phyloP scores from a whole-genome alignment of 2,329 filamentous ascomycete species.

The Basipetospora sp. region DNA sequence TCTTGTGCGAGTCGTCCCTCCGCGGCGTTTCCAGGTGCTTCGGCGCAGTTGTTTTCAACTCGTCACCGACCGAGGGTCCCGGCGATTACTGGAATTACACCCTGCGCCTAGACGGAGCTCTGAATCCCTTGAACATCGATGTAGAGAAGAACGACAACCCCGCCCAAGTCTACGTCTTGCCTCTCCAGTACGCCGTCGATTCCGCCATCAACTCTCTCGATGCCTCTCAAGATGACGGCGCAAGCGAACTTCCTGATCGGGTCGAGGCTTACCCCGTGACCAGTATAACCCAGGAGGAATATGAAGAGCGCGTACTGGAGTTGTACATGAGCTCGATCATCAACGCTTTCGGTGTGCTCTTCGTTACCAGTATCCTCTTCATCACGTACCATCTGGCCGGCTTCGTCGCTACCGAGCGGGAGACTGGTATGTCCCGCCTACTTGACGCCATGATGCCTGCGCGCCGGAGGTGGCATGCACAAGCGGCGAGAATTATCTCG shows the following conservation, averaged over 20 bases:
- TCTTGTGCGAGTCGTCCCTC: constrained; percentile 47
- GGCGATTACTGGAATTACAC: constrained; percentile 73
- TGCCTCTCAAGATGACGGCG: constrained; percentile 20
- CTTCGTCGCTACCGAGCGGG: constrained; percentile 70
- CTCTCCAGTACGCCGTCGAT: constrained; percentile 68
- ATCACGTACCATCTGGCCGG: constrained; percentile 79
- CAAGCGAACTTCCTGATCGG: constrained; percentile 23
- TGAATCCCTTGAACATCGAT: constrained; percentile 46
- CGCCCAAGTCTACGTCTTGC: constrained; percentile 61
- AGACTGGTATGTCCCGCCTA: constrained; percentile 73
- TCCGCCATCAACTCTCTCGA: constrained; percentile 48
- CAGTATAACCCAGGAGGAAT: constrained; percentile 50
- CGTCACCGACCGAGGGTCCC: constrained; percentile 56
- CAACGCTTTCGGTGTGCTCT: constrained; percentile 61
- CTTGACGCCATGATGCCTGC: constrained; percentile 87
- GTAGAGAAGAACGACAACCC: constrained; percentile 54
- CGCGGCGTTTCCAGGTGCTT: constrained; percentile 58
- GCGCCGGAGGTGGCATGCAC: constrained; percentile 56
- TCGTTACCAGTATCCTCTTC: constrained; percentile 66
- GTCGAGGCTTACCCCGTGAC: constrained; percentile 67
- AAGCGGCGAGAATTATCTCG: constrained; percentile 61
- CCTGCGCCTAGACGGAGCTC: constrained; percentile 56
- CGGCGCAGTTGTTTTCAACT: constrained; percentile 58
- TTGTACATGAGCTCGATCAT: constrained; percentile 52
- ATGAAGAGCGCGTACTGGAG: constrained; percentile 48